Percentiles rank a stretch among this genome's conserved stretches.
Conservation (phyloP, 345 rosid species). For the Noccaea caerulescens region DNA sequence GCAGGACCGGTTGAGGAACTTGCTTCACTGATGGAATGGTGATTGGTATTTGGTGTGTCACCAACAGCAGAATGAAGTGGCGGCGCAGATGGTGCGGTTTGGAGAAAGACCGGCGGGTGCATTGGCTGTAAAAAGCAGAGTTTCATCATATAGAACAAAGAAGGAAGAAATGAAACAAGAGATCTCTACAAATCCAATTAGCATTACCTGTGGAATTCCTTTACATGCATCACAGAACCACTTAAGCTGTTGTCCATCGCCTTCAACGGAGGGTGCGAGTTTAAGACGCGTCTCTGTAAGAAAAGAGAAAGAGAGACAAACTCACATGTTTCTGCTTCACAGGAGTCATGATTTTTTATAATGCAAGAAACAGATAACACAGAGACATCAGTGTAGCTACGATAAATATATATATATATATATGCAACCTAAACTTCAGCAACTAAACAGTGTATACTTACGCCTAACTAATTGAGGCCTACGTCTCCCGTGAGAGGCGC, state of each 20-base stretch:
- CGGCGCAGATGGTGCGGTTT: constrained; percentile 70
- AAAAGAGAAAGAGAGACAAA: constrained; percentile 16
- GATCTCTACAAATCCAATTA: background rate
- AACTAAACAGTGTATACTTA: constrained; percentile 56
- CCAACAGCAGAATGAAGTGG: constrained; percentile 60
- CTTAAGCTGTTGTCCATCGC: constrained; percentile 76
- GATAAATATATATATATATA: background rate
- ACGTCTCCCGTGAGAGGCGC: constrained; percentile 60
- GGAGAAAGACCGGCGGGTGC: constrained; percentile 78
- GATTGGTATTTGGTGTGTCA: constrained; percentile 46
- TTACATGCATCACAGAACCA: constrained; percentile 95
- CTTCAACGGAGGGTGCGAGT: constrained; percentile 77
- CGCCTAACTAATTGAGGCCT: constrained; percentile 71
- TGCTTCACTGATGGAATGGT: constrained; percentile 46
- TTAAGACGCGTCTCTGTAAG: constrained; percentile 73
- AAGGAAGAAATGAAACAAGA: constrained; percentile 2
- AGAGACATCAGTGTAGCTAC: constrained; percentile 18
- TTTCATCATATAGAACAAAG: constrained; percentile 9
- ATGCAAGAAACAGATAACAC: constrained; percentile 14
- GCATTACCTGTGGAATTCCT: constrained; percentile 85
- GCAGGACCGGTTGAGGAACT: constrained; percentile 55
- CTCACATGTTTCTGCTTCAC: constrained; percentile 15
- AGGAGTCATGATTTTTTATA: background rate
- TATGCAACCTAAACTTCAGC: constrained; percentile 9
- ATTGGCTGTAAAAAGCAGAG: constrained; percentile 52